phyloP scores from a whole-genome alignment of 768 basidiomycete genomes.

The Agaricus blazei region DNA sequence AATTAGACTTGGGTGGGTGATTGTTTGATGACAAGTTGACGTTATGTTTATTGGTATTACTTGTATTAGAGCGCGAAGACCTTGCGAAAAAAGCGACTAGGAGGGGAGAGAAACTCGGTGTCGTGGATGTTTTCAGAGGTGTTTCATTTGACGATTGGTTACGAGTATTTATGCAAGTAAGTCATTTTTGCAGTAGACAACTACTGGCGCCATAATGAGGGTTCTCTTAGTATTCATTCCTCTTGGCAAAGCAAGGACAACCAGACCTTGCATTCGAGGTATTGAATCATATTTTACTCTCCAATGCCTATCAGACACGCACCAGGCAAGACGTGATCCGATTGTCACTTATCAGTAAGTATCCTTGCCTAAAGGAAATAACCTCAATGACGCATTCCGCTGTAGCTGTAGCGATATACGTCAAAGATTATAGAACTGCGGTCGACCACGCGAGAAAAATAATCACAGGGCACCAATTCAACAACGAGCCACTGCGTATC shows the following conservation, averaged over 20 bases:
- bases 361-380: background rate
- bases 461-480: conserved; percentile 73
- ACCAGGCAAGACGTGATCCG: conserved; percentile 67
- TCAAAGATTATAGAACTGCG: conserved; percentile 48
- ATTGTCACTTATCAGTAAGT: conserved; percentile 70
- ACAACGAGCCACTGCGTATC: conserved; percentile 80
- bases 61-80: conserved; percentile 48
- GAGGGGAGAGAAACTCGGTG: conserved; percentile 29
- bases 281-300: conserved; percentile 67
- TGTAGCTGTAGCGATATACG: conserved; percentile 68
- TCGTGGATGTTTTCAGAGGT: conserved; percentile 71
- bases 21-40: background rate
- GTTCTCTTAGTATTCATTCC: conserved; percentile 61
- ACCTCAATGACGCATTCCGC: background rate
- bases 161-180: conserved; percentile 77
- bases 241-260: conserved; percentile 57
- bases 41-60: too few species aligned
- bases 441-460: conserved; percentile 77
- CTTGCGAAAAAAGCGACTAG: conserved; percentile 44
- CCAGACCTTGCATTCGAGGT: conserved; percentile 70
- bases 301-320: conserved; percentile 65
- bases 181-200: conserved; percentile 12
- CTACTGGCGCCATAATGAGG: background rate
- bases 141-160: conserved; percentile 85
- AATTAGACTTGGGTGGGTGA: conserved; percentile 63